These are phyloP conservation scores for Ophiostoma perfectum DNA, from an alignment of 2,329 filamentous ascomycete genomes.

Conservation along the genomic window DNA sequence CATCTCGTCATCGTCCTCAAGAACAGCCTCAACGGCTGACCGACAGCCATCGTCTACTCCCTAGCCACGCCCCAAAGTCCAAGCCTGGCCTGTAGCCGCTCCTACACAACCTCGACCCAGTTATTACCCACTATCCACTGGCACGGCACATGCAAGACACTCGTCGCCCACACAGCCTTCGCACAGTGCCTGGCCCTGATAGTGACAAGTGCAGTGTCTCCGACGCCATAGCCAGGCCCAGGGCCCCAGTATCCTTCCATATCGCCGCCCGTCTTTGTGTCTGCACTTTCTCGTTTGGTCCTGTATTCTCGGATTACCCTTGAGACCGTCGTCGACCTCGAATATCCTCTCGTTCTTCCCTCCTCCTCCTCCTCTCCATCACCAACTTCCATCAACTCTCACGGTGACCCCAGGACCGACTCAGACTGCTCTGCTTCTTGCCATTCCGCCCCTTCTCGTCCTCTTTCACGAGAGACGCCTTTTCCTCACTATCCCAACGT, in stretches of 20 bases:
- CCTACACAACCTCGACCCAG: slow-evolving; percentile 10
- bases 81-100: slow-evolving; percentile 7
- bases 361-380: background rate
- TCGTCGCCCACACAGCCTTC: slow-evolving; percentile 6
- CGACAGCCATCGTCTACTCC: too few relatives aligned
- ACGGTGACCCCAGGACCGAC: background rate
- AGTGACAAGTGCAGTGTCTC: background rate
- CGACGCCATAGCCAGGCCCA: background rate
- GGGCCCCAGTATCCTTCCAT: background rate
- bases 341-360: background rate
- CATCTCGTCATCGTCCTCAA: too few relatives aligned
- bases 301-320: slow-evolving; percentile 4
- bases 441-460: background rate
- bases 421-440: background rate
- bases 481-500: slow-evolving; percentile 8
- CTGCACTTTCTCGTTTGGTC: background rate
- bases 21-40: too few relatives aligned
- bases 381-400: background rate
- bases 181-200: slow-evolving; percentile 12
- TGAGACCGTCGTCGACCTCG: slow-evolving; percentile 5
- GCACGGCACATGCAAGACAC: slow-evolving; percentile 17
- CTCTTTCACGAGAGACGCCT: slow-evolving; percentile 11
- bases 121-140: slow-evolving; percentile 15
- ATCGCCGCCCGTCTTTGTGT: slow-evolving; percentile 5
- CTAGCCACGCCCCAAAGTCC: too few relatives aligned